phyloP scores from a whole-genome alignment of 495 filamentous ascomycete species.

The Thozetella sp. region DNA sequence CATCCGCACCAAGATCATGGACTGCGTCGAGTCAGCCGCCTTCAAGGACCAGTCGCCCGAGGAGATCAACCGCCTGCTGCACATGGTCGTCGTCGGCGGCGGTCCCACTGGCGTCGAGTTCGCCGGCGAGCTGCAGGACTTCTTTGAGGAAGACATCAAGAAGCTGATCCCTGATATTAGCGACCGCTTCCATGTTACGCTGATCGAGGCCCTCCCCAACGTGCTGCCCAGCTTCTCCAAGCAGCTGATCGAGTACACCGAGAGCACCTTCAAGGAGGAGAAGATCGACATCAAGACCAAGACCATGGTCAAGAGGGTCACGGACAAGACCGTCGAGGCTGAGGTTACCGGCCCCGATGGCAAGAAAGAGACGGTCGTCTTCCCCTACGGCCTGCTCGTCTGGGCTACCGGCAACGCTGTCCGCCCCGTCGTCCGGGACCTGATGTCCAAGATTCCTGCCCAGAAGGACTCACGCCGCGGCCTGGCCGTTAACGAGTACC shows the following conservation, averaged over 20 bases:
- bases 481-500: conserved; percentile 95
- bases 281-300: conserved; percentile 95
- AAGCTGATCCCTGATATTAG: conserved; percentile 97
- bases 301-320: conserved; percentile 98
- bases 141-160: conserved; percentile 95
- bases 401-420: conserved; percentile 98
- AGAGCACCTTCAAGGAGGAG: conserved; percentile 98
- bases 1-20: conserved; percentile 98
- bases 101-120: conserved; percentile 98
- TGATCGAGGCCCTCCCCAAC: conserved; percentile 97
- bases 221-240: conserved; percentile 99
- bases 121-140: conserved; percentile 96
- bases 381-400: conserved; percentile 95
- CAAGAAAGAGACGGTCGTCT: conserved; percentile 73
- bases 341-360: conserved; percentile 86
- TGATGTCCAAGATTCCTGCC: conserved; percentile 89
- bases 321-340: conserved; percentile 91
- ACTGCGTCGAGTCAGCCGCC: conserved; percentile 96
- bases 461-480: conserved; percentile 95
- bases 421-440: conserved; percentile 82
- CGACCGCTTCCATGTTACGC: conserved; percentile 93
- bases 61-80: conserved; percentile 90
- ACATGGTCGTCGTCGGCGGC: conserved; percentile 99
- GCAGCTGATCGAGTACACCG: conserved; percentile 98
- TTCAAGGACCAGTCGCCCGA: conserved; percentile 96